phyloP scores from a whole-genome alignment of 1,284 basidiomycete species.

The Microbotryum intermedium region DNA sequence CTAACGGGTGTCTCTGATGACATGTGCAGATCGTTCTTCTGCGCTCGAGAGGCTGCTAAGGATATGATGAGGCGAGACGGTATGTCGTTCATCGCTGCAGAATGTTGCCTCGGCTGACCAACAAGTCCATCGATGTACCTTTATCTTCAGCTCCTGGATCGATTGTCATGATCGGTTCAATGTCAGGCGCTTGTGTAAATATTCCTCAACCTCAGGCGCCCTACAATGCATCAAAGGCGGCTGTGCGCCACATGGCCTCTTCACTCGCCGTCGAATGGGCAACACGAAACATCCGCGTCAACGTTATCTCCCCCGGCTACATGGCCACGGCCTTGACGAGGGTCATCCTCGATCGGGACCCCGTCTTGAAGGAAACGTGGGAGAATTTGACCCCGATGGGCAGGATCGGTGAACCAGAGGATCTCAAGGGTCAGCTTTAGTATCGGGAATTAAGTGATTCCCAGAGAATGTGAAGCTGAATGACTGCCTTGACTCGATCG shows the following conservation, averaged over 20 bases:
- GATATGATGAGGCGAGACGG: slow-evolving; percentile 46
- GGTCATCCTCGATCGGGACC: slow-evolving; percentile 30
- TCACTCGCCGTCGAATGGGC: slow-evolving; percentile 86
- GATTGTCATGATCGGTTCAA: slow-evolving; percentile 79
- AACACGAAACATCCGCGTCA: slow-evolving; percentile 71
- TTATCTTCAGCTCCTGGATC: slow-evolving; percentile 49
- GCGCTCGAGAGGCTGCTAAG: slow-evolving; percentile 80
- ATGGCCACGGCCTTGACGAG: slow-evolving; percentile 33
- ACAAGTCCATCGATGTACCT: background rate
- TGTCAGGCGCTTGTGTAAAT: slow-evolving; percentile 67
- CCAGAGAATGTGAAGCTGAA: too few species aligned
- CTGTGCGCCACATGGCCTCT: slow-evolving; percentile 79
- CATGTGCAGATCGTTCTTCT: slow-evolving; percentile 56
- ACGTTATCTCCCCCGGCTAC: slow-evolving; percentile 48
- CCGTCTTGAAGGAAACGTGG: slow-evolving; percentile 64
- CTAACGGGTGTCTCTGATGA: too few species aligned
- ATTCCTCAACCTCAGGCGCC: slow-evolving; percentile 71
- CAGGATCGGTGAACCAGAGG: slow-evolving; percentile 44
- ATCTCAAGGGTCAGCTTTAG: slow-evolving; percentile 46
- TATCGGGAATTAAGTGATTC: slow-evolving; percentile 29
- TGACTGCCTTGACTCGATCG: slow-evolving; percentile 3
- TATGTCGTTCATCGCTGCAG: background rate
- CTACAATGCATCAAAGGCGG: slow-evolving; percentile 74
- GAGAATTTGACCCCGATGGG: slow-evolving; percentile 78
- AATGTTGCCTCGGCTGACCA: background rate